These are phyloP conservation scores for Sugiyamaella castrensis DNA, from an alignment of 1,139 yeast species.

Conservation along the genomic window DNA sequence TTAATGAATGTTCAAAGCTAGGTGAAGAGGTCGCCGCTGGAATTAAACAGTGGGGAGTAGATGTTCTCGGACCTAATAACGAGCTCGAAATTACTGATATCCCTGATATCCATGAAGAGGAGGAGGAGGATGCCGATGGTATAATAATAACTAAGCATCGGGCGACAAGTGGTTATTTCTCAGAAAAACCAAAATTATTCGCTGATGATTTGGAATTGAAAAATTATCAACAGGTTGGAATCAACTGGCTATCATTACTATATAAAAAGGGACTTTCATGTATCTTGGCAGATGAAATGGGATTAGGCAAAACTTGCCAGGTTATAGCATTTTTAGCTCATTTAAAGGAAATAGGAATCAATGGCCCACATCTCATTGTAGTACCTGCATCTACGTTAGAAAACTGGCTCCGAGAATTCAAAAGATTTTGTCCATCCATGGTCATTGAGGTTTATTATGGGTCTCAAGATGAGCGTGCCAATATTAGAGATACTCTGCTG, in stretches of 20 bases:
- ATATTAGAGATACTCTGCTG: conserved; percentile 63
- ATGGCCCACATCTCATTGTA: conserved; percentile 73
- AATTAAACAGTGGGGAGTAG: conserved; percentile 84
- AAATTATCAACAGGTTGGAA: conserved; percentile 90
- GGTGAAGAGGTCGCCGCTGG: conserved; percentile 70
- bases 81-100: conserved; percentile 34
- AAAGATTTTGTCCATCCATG: conserved; percentile 77
- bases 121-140: conserved; percentile 27
- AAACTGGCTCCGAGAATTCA: conserved; percentile 94
- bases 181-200: conserved; percentile 65
- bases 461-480: conserved; percentile 76
- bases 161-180: conserved; percentile 50
- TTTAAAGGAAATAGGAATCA: conserved; percentile 57
- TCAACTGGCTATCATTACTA: conserved; percentile 84
- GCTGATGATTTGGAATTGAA: conserved; percentile 66
- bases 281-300: conserved; percentile 97
- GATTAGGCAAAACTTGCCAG: conserved; percentile 94
- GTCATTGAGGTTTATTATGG: conserved; percentile 94
- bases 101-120: conserved; percentile 21
- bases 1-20: conserved; percentile 75
- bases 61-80: conserved; percentile 51
- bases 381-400: conserved; percentile 97
- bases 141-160: conserved; percentile 25
- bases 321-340: conserved; percentile 91
- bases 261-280: conserved; percentile 80